Base-by-base conservation (phyloP, 2,329 filamentous ascomycete species). In the Incumbomyces lentus region DNA sequence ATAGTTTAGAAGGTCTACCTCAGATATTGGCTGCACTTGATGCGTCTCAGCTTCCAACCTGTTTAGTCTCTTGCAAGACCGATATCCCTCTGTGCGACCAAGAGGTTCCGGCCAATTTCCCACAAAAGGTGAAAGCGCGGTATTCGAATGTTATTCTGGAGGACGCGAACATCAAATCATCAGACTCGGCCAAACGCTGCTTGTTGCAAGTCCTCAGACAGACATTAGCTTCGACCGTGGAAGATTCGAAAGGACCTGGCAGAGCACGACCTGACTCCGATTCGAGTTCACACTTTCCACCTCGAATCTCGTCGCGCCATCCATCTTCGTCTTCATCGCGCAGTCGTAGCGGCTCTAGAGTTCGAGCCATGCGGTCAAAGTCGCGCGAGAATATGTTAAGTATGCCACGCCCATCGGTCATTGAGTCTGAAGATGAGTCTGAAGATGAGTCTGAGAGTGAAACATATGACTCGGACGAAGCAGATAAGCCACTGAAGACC, bases 41-140 rank as follows among this genome's bases (percentile, higher is more conserved):
- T 41, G 22, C 36, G 12, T 12, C 30, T 7, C 17, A 17, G 3
- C 18, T 19, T 26, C 26, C 35, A 54, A 54, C 48, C 14, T 52
- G 52, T 31, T 52, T 57, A 35, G 85, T 93, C 43, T 86, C 87
- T 46, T 90, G 82, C 64, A 95, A 95, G 72, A 94, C 86, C 69
- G 90, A 95, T 63, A 77, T 80, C 42, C 80, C 82, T 40, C 77
- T 82, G 52, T 74, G 77, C 48, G 70, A 79, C 49, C 81, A 84
- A 59, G 76, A 86, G 60, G 73, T 93, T 47, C 80, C 90, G 59
- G 76, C 82, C 12, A 72, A 79, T 22, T 75, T 69, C 46, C 74
- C 92, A 48, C 81, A 85, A 58, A 67, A 75, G 40, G 71, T 76
- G 53, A 85, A 84, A 33, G 71, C 67, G 52, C 61, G 64, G 55